These are phyloP conservation scores for Hanseniaspora hatyaiensis DNA, from an alignment of 805 yeast genomes.

Conservation along the genomic window DNA sequence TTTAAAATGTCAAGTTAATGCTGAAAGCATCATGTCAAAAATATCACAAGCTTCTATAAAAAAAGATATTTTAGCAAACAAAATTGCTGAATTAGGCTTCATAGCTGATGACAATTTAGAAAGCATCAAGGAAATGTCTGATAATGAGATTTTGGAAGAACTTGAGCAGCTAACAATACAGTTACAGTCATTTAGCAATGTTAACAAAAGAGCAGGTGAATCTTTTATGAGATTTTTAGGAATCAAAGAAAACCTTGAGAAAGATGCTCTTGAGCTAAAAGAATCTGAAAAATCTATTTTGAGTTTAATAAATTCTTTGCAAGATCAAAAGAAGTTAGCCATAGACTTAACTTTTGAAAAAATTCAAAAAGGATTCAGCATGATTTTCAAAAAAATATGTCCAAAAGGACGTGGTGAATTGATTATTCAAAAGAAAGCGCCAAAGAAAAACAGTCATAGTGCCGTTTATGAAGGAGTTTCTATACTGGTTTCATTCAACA, in stretches of 20 bases:
- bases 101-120: conserved; percentile 75
- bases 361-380: conserved; percentile 61
- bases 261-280: conserved; percentile 57
- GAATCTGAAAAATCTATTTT: conserved; percentile 63
- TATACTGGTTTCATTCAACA: conserved; percentile 79
- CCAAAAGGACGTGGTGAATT: conserved; percentile 73
- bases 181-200: conserved; percentile 56
- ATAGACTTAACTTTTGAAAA: conserved; percentile 65
- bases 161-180: conserved; percentile 46
- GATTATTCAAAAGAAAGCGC: conserved; percentile 42
- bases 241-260: conserved; percentile 55
- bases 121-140: conserved; percentile 34
- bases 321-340: conserved; percentile 71
- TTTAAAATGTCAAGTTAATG: conserved; percentile 44
- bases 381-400: conserved; percentile 67
- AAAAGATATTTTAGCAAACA: conserved; percentile 59
- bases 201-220: conserved; percentile 82
- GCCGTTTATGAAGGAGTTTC: conserved; percentile 62
- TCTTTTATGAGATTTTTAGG: conserved; percentile 62
- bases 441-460: not conserved
- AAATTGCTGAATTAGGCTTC: conserved; percentile 74
- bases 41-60: conserved; percentile 49
- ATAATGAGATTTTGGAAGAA: conserved; percentile 43
- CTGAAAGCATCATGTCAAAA: conserved; percentile 54
- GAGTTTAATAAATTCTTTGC: conserved; percentile 54